phyloP scores from a whole-genome alignment of 768 basidiomycete genomes.

The Auricularia heimuer region DNA sequence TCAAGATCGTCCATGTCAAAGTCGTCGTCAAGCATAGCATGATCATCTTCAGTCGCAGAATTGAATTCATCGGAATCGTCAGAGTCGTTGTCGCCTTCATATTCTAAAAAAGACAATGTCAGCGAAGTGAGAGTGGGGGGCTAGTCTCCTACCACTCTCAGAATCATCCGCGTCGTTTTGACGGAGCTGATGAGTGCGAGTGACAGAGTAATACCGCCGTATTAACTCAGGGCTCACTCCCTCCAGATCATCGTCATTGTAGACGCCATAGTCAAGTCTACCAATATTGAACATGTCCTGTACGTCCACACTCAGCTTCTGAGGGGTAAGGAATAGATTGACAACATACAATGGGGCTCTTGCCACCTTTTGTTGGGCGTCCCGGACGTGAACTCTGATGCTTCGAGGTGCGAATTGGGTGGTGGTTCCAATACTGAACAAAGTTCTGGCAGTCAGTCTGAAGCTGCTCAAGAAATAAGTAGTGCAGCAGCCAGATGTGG shows the following conservation, averaged over 20 bases:
- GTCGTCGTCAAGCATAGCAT: background rate
- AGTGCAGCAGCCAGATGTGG: conserved; percentile 13
- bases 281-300: conserved; percentile 11
- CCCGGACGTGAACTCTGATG: no score
- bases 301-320: background rate
- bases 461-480: conserved; percentile 11
- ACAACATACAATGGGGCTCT: conserved; percentile 14
- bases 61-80: background rate
- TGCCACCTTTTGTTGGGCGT: conserved; percentile 12
- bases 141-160: background rate
- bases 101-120: no score
- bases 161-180: background rate
- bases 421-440: conserved; percentile 14
- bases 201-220: conserved; percentile 5
- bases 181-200: background rate
- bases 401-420: conserved; percentile 11
- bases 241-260: conserved; percentile 8
- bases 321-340: background rate
- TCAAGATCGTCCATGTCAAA: background rate
- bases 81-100: background rate
- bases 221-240: conserved; percentile 6
- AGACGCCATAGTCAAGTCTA: background rate
- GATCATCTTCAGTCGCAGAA: background rate
- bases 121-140: no score
- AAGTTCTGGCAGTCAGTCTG: conserved; percentile 13